A percentile compares a stretch with the other conserved stretches of the same genome.
These are phyloP conservation scores for Pulveroboletus sp. DNA, from an alignment of 768 basidiomycete genomes.

Conservation along the genomic window DNA sequence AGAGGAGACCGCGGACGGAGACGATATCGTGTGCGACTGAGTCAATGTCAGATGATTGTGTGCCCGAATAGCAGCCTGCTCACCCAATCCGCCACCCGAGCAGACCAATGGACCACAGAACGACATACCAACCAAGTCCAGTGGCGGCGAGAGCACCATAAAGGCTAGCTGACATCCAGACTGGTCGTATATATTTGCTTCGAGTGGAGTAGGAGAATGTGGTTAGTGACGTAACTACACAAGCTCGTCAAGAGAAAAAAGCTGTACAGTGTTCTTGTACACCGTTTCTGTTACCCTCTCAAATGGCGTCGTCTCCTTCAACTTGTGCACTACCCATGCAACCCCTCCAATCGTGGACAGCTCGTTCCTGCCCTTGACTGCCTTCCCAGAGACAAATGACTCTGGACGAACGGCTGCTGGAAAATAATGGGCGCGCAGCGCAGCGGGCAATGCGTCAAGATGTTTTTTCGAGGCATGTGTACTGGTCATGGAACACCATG, in stretches of 20 bases:
- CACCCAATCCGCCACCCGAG: constrained; percentile 72
- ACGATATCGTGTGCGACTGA: constrained; percentile 75
- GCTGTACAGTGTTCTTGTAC: constrained; percentile 60
- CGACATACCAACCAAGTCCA: constrained; percentile 58
- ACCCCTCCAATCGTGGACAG: constrained; percentile 63
- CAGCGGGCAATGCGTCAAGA: constrained; percentile 45
- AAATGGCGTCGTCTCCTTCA: constrained; percentile 45
- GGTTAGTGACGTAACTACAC: constrained; percentile 14
- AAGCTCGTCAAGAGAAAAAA: constrained; percentile 53
- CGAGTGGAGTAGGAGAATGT: not conserved
- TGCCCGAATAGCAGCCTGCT: constrained; percentile 27
- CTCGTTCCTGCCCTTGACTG: constrained; percentile 79
- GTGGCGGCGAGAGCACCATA: constrained; percentile 30
- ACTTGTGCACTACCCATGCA: constrained; percentile 63
- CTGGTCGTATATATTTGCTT: not conserved
- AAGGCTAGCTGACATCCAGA: constrained; percentile 14
- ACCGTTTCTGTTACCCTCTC: constrained; percentile 55
- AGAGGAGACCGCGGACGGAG: constrained; percentile 61
- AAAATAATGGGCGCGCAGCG: constrained; percentile 48
- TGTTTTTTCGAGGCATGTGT: constrained; percentile 59
- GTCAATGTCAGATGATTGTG: constrained; percentile 2
- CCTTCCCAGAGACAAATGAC: constrained; percentile 52
- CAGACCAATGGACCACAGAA: constrained; percentile 63
- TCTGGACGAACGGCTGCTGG: constrained; percentile 54
- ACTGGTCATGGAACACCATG: constrained; percentile 70